phyloP scores from a whole-genome alignment of 1,139 yeast genomes.

The Protomyces lactucae-debilis region DNA sequence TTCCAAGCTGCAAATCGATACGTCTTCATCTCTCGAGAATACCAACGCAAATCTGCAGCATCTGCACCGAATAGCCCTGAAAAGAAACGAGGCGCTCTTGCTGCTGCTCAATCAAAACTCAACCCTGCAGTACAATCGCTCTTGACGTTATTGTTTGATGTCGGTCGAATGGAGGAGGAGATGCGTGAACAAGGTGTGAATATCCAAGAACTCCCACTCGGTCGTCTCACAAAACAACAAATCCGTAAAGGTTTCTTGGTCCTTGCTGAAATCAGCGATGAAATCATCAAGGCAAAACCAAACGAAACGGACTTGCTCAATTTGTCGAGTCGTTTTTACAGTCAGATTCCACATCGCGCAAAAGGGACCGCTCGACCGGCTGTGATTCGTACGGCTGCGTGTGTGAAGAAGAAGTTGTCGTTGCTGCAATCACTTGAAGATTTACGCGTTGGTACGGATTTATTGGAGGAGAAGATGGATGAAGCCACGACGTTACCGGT shows the following conservation, averaged over 20 bases:
- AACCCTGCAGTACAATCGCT: neutral
- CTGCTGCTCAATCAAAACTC: neutral
- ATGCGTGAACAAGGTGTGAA: constrained; percentile 6
- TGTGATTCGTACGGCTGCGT: neutral
- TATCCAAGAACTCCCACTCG: constrained; percentile 6
- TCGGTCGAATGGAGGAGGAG: constrained; percentile 5
- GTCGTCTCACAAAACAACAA: constrained; percentile 12
- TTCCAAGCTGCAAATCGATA: neutral
- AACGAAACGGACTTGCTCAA: neutral
- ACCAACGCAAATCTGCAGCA: neutral
- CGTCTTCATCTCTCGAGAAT: neutral
- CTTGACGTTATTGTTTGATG: constrained; percentile 8
- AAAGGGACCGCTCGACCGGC: neutral
- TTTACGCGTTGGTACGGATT: neutral
- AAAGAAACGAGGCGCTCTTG: neutral
- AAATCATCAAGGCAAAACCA: neutral
- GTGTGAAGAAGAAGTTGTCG: constrained; percentile 1
- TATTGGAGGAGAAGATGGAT: neutral
- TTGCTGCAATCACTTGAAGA: constrained; percentile 13
- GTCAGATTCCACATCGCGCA: constrained; percentile 6
- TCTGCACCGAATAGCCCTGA: neutral
- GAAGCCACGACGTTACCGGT: neutral
- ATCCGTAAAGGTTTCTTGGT: constrained; percentile 3
- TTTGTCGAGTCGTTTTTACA: constrained; percentile 13
- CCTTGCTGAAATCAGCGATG: neutral